A percentile compares a stretch with the other conserved stretches of the same genome.
Conservation (phyloP, 83 land plant genomes). For the Picea engelmannii region DNA sequence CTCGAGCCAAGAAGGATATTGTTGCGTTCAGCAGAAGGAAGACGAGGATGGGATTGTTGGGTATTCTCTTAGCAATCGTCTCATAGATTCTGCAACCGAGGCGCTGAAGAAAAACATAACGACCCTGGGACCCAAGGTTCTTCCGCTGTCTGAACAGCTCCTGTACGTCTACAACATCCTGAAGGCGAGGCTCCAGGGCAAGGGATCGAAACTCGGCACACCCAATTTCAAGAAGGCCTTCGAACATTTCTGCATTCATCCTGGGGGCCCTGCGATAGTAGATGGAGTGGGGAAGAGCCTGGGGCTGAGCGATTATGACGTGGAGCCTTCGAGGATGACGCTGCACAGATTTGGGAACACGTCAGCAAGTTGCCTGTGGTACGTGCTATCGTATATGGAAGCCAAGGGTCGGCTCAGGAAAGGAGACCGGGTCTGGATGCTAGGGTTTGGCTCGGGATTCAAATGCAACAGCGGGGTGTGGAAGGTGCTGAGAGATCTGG, state of each 20-base stretch:
- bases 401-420: conserved; percentile 30
- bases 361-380: conserved; percentile 23
- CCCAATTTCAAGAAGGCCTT: conserved; percentile 41
- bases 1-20: conserved; percentile 21
- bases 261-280: conserved; percentile 30
- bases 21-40: conserved; percentile 37
- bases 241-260: conserved; percentile 40
- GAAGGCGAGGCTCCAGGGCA: conserved; percentile 5
- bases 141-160: conserved; percentile 30
- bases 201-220: background rate
- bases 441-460: conserved; percentile 46
- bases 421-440: conserved; percentile 49
- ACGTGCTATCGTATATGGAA: conserved; percentile 30
- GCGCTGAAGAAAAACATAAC: conserved; percentile 46
- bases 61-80: conserved; percentile 21
- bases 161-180: conserved; percentile 16
- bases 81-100: conserved; percentile 27
- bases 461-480: conserved; percentile 48
- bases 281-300: conserved; percentile 24
- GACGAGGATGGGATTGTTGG: conserved; percentile 31
- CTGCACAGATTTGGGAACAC: conserved; percentile 39
- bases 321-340: conserved; percentile 41
- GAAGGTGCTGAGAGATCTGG: conserved; percentile 28
- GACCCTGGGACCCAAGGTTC: conserved; percentile 31
- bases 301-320: conserved; percentile 17